Evolutionary conservation across 257 asterid species (phyloP), one percentile per base, ranked within the genome.

Genomic region (Solanum chiquidenum): DNA sequence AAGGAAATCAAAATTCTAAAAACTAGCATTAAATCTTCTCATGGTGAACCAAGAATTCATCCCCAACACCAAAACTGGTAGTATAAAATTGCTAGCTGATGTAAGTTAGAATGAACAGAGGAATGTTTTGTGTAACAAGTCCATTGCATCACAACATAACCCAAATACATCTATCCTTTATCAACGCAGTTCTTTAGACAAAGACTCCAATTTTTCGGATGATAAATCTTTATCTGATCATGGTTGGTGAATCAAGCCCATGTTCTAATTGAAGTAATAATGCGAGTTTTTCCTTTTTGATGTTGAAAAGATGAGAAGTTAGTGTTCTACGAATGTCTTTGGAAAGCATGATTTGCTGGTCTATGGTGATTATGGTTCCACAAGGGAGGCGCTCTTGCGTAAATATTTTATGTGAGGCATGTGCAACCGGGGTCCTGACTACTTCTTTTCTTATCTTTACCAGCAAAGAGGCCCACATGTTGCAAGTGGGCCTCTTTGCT

Each of bases 401-500:
- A 93, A 90, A 91, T 97, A 88, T 91, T 95, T 94, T 88, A 46
- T 83, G 55, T 89, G 72, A 74, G 99, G 99, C 34, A 80, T 71
- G 86, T 95, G 99, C 94, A 97, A 92, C 88, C 88, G 94, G 93
- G 58, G 7, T 46, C 20, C 58, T 12, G 6, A 46, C 55, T 12
- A 6, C 2, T 46, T 4, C 6, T 46, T 46, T 46, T 46, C 6
- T 46, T 18, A 46, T 46, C 2, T 46, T 46, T 46, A 13, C 18
- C 55, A 46, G 0, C 55, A 46, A 46, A 12, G 55, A 46, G 18
- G 55, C 18, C 55, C 55, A 46, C 18, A 4, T 46, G 2, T 93
- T 97, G 95, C 99, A 97, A 86, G 72, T 86, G 12, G 97, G 96
- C 76, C 40, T 92, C 88, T 90, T 91, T 85, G 97, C 94, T 89